A percentile compares a stretch with the other conserved stretches of the same genome.
Conservation (phyloP, 768 basidiomycete genomes). For the Kwoniella heveanensis region DNA sequence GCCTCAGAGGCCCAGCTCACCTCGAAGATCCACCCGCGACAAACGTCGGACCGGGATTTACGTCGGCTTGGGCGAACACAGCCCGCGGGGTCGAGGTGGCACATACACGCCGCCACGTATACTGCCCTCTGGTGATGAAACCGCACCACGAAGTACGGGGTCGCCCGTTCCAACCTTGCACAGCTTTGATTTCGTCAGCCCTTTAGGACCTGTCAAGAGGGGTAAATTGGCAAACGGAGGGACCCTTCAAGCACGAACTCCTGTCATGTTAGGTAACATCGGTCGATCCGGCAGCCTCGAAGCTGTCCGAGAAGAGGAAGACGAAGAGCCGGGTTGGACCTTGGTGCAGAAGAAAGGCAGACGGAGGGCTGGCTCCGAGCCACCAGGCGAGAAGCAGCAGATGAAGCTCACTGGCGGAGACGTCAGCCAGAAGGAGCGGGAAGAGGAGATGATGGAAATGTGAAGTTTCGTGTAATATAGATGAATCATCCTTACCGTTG, state of each 20-base stretch:
- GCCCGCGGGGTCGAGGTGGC: conserved; percentile 36
- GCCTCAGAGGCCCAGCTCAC: conserved; percentile 37
- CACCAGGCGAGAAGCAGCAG: conserved; percentile 25
- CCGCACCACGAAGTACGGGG: conserved; percentile 22
- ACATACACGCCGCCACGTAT: conserved; percentile 48
- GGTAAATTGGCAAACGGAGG: conserved; percentile 24
- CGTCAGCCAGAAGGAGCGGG: not conserved
- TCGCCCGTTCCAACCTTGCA: conserved; percentile 32
- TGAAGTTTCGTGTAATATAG: not conserved
- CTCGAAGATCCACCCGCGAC: conserved; percentile 32
- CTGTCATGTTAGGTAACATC: conserved; percentile 12
- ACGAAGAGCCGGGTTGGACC: conserved; percentile 38
- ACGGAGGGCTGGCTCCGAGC: conserved; percentile 33
- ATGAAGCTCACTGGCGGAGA: not conserved
- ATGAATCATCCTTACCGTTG: not conserved
- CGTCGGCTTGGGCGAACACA: conserved; percentile 36
- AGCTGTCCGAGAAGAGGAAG: conserved; percentile 38
- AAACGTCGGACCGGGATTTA: conserved; percentile 32
- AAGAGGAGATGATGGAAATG: conserved; percentile 19
- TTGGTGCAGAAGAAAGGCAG: conserved; percentile 27
- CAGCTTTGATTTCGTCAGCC: conserved; percentile 51
- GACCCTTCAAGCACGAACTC: not conserved
- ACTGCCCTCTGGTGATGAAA: conserved; percentile 48
- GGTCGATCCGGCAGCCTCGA: conserved; percentile 31
- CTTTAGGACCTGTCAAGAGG: conserved; percentile 40